These are phyloP conservation scores for Raffaelea arxii DNA, from an alignment of 2,329 filamentous ascomycete species.

Conservation along the genomic window DNA sequence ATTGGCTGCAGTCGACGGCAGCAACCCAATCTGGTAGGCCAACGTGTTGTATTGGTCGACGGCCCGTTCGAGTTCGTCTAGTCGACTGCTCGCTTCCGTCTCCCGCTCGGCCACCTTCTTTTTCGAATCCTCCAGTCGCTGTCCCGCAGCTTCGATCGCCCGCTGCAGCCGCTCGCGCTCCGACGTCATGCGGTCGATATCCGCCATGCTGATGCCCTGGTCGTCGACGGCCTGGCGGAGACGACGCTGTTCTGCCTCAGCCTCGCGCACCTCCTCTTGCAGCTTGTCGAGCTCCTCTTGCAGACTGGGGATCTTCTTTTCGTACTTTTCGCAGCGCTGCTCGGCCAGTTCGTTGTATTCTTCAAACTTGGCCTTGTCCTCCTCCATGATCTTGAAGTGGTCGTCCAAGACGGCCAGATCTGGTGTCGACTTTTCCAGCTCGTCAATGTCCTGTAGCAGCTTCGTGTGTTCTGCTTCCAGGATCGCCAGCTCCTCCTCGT, in stretches of 20 bases:
- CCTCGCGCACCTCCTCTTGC: constrained; percentile 62
- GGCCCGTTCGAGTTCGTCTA: constrained; percentile 85
- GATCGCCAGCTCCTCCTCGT: constrained; percentile 71
- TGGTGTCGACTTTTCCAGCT: constrained; percentile 77
- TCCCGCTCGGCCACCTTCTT: constrained; percentile 78
- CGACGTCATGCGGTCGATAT: constrained; percentile 97
- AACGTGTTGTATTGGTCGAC: constrained; percentile 90
- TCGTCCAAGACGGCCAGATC: constrained; percentile 78
- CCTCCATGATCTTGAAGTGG: constrained; percentile 86
- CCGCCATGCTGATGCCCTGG: constrained; percentile 91
- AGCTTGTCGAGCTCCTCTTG: constrained; percentile 79
- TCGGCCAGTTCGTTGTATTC: constrained; percentile 82
- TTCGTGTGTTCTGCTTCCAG: constrained; percentile 79
- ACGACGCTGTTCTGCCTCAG: constrained; percentile 69
- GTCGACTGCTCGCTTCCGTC: constrained; percentile 69
- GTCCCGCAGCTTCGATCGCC: constrained; percentile 66
- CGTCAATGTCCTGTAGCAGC: constrained; percentile 76
- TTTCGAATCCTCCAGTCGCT: constrained; percentile 76
- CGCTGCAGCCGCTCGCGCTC: constrained; percentile 91
- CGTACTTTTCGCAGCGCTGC: constrained; percentile 81
- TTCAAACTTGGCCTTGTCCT: constrained; percentile 91
- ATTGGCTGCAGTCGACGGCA: constrained; percentile 74
- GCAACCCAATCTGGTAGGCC: constrained; percentile 86
- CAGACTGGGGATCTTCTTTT: constrained; percentile 68
- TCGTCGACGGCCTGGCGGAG: constrained; percentile 83